Percentiles rank a stretch among this genome's conserved stretches.
These are phyloP conservation scores for Colletotrichum scovillei DNA, from an alignment of 2,329 filamentous ascomycete species.

Conservation along the genomic window DNA sequence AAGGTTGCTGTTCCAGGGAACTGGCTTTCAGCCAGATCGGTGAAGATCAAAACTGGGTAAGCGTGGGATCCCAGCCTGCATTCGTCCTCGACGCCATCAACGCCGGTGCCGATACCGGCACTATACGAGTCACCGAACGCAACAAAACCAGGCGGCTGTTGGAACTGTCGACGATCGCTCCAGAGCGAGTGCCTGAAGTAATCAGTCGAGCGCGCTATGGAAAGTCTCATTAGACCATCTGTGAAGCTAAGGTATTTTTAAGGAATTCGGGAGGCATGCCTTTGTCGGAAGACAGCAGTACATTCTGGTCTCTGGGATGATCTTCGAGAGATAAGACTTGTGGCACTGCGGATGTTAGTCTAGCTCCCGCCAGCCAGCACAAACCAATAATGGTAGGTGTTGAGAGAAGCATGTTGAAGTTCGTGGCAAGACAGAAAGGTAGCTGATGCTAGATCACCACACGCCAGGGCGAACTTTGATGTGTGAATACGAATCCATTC, in stretches of 20 bases:
- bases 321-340: not conserved
- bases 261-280: slow-evolving; percentile 4
- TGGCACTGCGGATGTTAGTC: not conserved
- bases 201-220: not conserved
- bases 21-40: slow-evolving; percentile 46
- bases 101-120: slow-evolving; percentile 58
- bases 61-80: slow-evolving; percentile 55
- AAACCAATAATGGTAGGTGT: not conserved
- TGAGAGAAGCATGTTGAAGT: not conserved
- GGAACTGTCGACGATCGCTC: not conserved
- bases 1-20: slow-evolving; percentile 45
- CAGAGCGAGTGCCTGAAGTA: not conserved
- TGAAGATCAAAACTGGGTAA: slow-evolving; percentile 53
- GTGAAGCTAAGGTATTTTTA: not conserved
- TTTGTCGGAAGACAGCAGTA: not conserved
- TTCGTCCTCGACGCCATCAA: slow-evolving; percentile 52
- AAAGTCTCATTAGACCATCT: not conserved
- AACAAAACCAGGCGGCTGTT: slow-evolving; percentile 43
- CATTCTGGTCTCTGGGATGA: not conserved
- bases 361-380: not conserved
- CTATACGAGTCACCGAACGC: slow-evolving; percentile 60
- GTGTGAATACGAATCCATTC: not conserved
- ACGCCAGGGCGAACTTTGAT: not conserved
- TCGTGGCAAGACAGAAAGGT: not conserved
- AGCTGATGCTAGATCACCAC: not conserved